These are phyloP conservation scores for Saussurea involucrata DNA, from an alignment of 129 eudicot species.

Conservation along the genomic window DNA sequence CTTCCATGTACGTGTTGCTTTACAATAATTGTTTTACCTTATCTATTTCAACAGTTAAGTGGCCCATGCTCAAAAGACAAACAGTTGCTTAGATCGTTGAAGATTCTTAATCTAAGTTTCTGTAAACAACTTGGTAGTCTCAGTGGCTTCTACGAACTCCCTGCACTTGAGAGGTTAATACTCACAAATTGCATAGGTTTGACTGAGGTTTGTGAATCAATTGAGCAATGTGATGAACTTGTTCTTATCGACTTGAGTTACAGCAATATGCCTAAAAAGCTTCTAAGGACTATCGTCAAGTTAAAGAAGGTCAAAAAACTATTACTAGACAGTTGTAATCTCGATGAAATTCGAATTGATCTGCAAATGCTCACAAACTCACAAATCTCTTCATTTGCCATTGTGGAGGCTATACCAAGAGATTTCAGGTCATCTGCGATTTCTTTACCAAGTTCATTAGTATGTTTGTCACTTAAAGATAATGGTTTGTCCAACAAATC, in stretches of 20 bases:
- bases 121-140: not conserved
- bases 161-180: not conserved
- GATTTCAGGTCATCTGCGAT: too few relatives aligned
- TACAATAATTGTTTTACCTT: too few relatives aligned
- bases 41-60: too few relatives aligned
- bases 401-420: too few relatives aligned
- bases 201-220: not conserved
- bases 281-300: not conserved
- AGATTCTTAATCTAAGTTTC: not conserved
- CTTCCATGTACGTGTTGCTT: too few relatives aligned
- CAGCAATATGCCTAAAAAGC: not conserved
- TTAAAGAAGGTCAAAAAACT: slow-evolving; percentile 8
- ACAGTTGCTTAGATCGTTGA: not conserved
- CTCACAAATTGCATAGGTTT: not conserved
- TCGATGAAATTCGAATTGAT: not conserved
- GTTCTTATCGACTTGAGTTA: not conserved
- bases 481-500: not conserved
- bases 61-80: not conserved
- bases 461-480: not conserved
- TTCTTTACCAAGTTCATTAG: too few relatives aligned
- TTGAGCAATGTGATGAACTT: not conserved
- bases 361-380: too few relatives aligned
- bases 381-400: too few relatives aligned
- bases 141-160: not conserved
- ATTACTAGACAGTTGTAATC: not conserved